Conservation (phyloP, 495 filamentous ascomycete genomes). For the Penicillium ucsense region DNA sequence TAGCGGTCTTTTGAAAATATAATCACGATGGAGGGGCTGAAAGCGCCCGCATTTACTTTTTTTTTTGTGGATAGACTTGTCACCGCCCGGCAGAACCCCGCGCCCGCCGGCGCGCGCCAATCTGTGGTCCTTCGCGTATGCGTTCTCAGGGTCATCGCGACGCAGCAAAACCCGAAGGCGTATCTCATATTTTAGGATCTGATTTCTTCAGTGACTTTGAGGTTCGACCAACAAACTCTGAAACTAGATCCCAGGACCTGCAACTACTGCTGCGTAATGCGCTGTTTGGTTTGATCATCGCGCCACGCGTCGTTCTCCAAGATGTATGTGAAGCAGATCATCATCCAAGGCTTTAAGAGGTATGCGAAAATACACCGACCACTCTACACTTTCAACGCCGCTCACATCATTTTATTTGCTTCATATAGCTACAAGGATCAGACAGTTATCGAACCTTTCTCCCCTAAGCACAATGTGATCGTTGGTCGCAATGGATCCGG, state of each 20-base stretch:
- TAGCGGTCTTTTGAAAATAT: no score
- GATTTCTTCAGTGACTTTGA: no score
- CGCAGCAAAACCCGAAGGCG: neutral
- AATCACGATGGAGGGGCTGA: no score
- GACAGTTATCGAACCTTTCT: conserved; percentile 97
- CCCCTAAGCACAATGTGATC: conserved; percentile 95
- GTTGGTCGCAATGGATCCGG: conserved; percentile 98
- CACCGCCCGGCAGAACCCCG: conserved; percentile 39
- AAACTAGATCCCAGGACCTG: conserved; percentile 2
- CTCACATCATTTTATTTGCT: neutral
- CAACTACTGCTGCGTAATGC: conserved; percentile 30
- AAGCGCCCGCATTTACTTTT: conserved; percentile 13
- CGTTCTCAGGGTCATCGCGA: conserved; percentile 9
- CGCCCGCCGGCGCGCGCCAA: conserved; percentile 24
- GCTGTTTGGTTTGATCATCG: conserved; percentile 20
- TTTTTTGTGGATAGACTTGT: conserved; percentile 25
- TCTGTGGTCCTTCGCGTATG: conserved; percentile 16
- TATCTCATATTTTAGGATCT: no score
- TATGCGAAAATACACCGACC: conserved; percentile 25
- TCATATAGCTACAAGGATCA: conserved; percentile 88
- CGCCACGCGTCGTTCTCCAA: conserved; percentile 32
- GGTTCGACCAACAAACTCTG: neutral
- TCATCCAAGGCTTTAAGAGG: conserved; percentile 99
- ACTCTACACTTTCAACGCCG: neutral
- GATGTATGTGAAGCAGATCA: conserved; percentile 99